phyloP scores from a whole-genome alignment of 352 stramenopile genomes.

The Pythium insidiosum region DNA sequence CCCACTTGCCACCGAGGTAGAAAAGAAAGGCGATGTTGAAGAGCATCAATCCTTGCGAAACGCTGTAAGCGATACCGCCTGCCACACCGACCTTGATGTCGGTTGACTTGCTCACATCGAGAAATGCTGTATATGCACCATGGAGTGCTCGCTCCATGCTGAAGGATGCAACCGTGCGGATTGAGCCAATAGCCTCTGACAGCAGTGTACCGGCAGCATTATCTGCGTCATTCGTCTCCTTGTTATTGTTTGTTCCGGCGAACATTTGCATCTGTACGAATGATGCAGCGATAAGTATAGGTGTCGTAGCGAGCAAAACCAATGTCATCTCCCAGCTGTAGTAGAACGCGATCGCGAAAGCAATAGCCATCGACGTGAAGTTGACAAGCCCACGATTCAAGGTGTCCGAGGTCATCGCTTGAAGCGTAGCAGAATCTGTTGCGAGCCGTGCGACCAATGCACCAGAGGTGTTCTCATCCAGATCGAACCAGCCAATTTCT shows the following conservation, averaged over 20 bases:
- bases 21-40: conserved; percentile 54
- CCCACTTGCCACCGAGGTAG: conserved; percentile 42
- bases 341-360: conserved; percentile 22
- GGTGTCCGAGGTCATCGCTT: conserved; percentile 28
- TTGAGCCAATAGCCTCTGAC: conserved; percentile 20
- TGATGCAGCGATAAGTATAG: conserved; percentile 5
- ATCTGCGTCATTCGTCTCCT: conserved; percentile 18
- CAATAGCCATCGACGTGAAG: conserved; percentile 16
- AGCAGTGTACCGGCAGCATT: conserved; percentile 17
- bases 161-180: conserved; percentile 34
- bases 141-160: conserved; percentile 20
- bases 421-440: conserved; percentile 46
- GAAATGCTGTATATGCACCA: conserved; percentile 9
- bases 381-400: conserved; percentile 26
- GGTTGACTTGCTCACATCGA: conserved; percentile 16
- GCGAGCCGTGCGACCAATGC: conserved; percentile 39
- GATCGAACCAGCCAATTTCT: conserved; percentile 71
- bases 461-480: conserved; percentile 40
- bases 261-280: conserved; percentile 15
- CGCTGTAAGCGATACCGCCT: conserved; percentile 35
- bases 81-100: conserved; percentile 31
- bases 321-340: conserved; percentile 39
- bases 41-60: conserved; percentile 48
- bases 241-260: conserved; percentile 10
- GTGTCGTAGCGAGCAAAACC: conserved; percentile 16